Evolutionary conservation across 2,329 filamentous ascomycete species (phyloP), one percentile per base, ranked within the genome.

Genomic region (Tolypocladium album): DNA sequence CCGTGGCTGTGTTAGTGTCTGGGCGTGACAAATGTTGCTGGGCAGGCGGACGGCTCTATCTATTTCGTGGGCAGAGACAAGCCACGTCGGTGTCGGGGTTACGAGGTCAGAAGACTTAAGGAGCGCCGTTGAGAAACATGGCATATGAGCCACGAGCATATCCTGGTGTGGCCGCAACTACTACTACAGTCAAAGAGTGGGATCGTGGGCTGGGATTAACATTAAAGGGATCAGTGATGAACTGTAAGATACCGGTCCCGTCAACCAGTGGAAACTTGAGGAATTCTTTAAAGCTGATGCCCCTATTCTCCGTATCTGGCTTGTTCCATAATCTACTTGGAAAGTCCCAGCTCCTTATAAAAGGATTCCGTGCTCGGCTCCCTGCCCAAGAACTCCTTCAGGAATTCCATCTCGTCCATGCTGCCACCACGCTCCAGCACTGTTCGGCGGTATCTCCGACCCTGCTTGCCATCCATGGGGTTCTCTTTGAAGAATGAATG

Each of bases 361-460:
- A 94, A 94, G 1, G 89, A 84, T 69, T 93, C 88, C 0, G 84
- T 86, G 70, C 82, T 90, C 0, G 90, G 90, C 74, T 88, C 84
- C 65, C 90, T 77, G 8, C 89, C 89, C 61, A 94, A 71, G 75
- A 93, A 94, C 66, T 91, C 85, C 76, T 88, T 86, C 60, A 94
- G 74, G 13, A 88, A 89, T 64, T 85, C 78, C 88, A 93, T 91
- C 78, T 93, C 90, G 66, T 92, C 89, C 71, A 88, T 86, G 66
- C 84, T 87, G 0, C 90, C 90, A 43, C 90, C 90, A 64, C 84
- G 85, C 76, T 92, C 88, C 5, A 94, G 77, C 27, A 94, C 89
- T 0, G 85, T 88, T 72, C 91, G 87, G 59, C 90, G 81, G 75
- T 93, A 94, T 61, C 89, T 76, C 17, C 89, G 80, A 1, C 90